Evolutionary conservation across 495 filamentous ascomycete species (phyloP).

Genomic region (Penicillium alfredii): DNA sequence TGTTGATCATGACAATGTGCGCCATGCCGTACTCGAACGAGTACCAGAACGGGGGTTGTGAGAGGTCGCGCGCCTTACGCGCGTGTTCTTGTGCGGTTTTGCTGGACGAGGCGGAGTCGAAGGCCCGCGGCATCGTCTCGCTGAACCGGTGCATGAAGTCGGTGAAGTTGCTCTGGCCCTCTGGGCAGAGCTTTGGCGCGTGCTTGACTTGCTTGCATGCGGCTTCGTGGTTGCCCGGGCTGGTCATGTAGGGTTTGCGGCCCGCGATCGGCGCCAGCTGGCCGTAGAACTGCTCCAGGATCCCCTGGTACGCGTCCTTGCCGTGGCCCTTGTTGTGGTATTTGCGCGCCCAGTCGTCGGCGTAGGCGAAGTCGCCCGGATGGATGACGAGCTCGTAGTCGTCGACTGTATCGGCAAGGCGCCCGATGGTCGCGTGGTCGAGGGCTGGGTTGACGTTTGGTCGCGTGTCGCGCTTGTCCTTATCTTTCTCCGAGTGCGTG

Average conservation of each 20-base stretch:
- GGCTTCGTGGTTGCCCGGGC: constrained; percentile 52
- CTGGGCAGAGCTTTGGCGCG: constrained; percentile 41
- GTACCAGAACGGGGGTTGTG: constrained; percentile 60
- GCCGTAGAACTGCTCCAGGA: constrained; percentile 50
- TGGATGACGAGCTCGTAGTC: constrained; percentile 57
- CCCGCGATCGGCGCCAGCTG: constrained; percentile 42
- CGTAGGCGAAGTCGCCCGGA: constrained; percentile 51
- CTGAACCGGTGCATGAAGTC: constrained; percentile 53
- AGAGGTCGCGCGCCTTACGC: constrained; percentile 39
- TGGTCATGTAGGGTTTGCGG: constrained; percentile 48
- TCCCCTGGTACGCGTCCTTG: constrained; percentile 46
- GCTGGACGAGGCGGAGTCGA: constrained; percentile 43
- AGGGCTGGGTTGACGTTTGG: constrained; percentile 49
- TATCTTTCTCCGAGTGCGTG: too few relatives aligned
- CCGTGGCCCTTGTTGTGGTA: constrained; percentile 32
- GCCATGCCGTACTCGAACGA: constrained; percentile 59
- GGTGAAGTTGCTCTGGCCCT: constrained; percentile 56
- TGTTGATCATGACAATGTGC: constrained; percentile 53
- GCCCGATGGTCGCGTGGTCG: constrained; percentile 56
- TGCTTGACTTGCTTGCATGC: constrained; percentile 43
- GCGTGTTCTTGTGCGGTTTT: constrained; percentile 40
- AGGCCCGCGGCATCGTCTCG: constrained; percentile 43
- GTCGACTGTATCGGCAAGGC: constrained; percentile 48
- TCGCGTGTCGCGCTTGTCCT: constrained; percentile 47
- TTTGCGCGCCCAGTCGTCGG: constrained; percentile 46